A percentile compares a stretch with the other conserved stretches of the same genome.
These are phyloP conservation scores for Thalassiosira mediterranea DNA, from an alignment of 352 stramenopile species.

Conservation along the genomic window DNA sequence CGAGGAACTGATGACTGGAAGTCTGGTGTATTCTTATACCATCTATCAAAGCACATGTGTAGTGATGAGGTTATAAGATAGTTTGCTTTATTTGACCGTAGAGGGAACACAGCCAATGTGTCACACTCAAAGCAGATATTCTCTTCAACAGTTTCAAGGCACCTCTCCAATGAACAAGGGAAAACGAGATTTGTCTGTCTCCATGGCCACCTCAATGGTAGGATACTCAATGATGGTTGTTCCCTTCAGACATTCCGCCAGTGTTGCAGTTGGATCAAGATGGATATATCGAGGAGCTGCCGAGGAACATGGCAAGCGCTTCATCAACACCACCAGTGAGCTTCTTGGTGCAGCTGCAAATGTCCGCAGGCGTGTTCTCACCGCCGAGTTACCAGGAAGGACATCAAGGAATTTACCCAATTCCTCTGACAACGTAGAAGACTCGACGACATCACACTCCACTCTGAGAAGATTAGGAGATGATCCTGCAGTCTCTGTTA, in stretches of 20 bases:
- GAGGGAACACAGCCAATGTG: no score
- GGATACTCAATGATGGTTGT: conserved; percentile 79
- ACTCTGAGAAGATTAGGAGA: conserved; percentile 26
- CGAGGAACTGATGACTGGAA: no score
- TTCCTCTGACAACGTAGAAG: conserved; percentile 31
- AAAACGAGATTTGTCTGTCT: conserved; percentile 30
- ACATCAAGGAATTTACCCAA: conserved; percentile 43
- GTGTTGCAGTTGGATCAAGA: conserved; percentile 44
- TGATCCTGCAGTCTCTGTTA: conserved; percentile 1
- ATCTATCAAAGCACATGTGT: no score
- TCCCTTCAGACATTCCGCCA: conserved; percentile 54
- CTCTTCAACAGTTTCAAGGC: no score
- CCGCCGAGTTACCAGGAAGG: conserved; percentile 38
- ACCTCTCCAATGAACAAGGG: conserved; percentile 42
- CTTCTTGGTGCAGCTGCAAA: conserved; percentile 36
- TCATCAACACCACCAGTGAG: conserved; percentile 48
- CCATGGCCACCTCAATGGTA: conserved; percentile 63
- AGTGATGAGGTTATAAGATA: no score
- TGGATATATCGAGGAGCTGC: conserved; percentile 56
- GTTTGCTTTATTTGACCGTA: no score
- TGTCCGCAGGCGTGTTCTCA: conserved; percentile 21
- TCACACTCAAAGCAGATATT: no score
- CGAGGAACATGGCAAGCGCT: conserved; percentile 59
- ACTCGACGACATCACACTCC: conserved; percentile 30
- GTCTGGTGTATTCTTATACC: no score